Evolutionary conservation across 2,329 filamentous ascomycete genomes (phyloP).

Genomic region (Fusarium sp.): DNA sequence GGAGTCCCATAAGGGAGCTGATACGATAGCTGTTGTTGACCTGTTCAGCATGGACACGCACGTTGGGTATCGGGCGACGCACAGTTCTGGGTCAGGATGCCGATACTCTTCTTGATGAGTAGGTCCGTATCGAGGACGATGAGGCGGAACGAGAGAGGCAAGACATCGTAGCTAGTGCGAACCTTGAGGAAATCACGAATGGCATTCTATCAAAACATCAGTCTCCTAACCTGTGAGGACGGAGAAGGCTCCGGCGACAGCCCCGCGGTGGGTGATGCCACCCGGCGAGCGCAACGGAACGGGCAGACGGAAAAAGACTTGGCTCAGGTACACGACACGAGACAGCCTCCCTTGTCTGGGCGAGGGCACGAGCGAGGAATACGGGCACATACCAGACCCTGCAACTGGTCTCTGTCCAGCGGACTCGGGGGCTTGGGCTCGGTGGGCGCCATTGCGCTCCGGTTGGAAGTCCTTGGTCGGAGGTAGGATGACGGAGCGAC

Average conservation of each 20-base stretch:
- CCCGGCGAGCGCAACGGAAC: slow-evolving; percentile 27
- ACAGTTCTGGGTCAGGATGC: slow-evolving; percentile 97
- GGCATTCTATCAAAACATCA: slow-evolving; percentile 70
- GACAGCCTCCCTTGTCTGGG: neutral
- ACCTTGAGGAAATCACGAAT: slow-evolving; percentile 97
- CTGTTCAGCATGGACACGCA: slow-evolving; percentile 29
- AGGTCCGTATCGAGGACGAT: slow-evolving; percentile 96
- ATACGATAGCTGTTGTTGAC: slow-evolving; percentile 82
- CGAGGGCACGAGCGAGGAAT: slow-evolving; percentile 7
- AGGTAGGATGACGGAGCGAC: slow-evolving; percentile 72
- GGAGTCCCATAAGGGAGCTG: slow-evolving; percentile 96
- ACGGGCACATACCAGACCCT: slow-evolving; percentile 74
- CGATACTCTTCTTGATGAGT: slow-evolving; percentile 95
- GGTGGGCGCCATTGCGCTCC: slow-evolving; percentile 52
- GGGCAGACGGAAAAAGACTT: slow-evolving; percentile 23
- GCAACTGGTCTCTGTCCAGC: slow-evolving; percentile 81
- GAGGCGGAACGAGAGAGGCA: slow-evolving; percentile 94
- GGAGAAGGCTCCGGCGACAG: slow-evolving; percentile 14
- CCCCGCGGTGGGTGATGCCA: slow-evolving; percentile 33
- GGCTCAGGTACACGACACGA: slow-evolving; percentile 3
- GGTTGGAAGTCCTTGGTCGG: slow-evolving; percentile 51
- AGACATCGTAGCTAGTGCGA: slow-evolving; percentile 96
- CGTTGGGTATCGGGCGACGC: slow-evolving; percentile 40
- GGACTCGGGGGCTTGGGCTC: slow-evolving; percentile 63
- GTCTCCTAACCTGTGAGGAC: slow-evolving; percentile 13